These are phyloP conservation scores for Halophytophthora batemanensis DNA, from an alignment of 352 stramenopile genomes.

Conservation along the genomic window DNA sequence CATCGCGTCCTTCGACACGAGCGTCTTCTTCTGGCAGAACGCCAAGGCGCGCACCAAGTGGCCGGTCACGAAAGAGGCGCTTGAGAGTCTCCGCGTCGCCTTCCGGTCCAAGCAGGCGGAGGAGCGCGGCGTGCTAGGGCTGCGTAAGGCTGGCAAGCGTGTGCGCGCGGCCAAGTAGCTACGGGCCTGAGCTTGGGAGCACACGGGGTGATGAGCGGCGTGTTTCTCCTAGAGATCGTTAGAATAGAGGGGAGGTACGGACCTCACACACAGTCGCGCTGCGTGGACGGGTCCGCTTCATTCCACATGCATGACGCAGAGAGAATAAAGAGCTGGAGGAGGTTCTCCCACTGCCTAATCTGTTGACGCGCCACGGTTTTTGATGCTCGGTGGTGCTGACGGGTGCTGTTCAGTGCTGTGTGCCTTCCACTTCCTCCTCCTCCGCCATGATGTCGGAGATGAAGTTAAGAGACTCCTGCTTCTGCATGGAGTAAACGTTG, in stretches of 20 bases:
- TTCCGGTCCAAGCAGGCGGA: conserved; percentile 82
- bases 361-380: neutral
- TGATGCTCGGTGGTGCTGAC: conserved; percentile 20
- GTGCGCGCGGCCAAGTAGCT: conserved; percentile 35
- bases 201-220: no score
- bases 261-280: no score
- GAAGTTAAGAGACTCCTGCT: conserved; percentile 97
- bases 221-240: neutral
- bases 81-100: conserved; percentile 47
- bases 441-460: conserved; percentile 92
- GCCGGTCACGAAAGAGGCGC: conserved; percentile 56
- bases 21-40: conserved; percentile 96
- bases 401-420: conserved; percentile 9
- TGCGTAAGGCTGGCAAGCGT: conserved; percentile 72
- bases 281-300: conserved; percentile 3
- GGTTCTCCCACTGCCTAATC: no score
- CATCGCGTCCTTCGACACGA: conserved; percentile 94
- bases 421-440: conserved; percentile 67
- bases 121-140: conserved; percentile 59
- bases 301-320: conserved; percentile 15
- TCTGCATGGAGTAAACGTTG: conserved; percentile 91
- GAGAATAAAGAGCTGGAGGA: neutral
- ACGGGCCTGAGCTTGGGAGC: neutral
- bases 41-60: conserved; percentile 63
- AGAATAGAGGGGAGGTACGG: conserved; percentile 22